Evolutionary conservation across 768 basidiomycete species (phyloP), one percentile per base, ranked within the genome.

Genomic region (Rhizopogon sp.): DNA sequence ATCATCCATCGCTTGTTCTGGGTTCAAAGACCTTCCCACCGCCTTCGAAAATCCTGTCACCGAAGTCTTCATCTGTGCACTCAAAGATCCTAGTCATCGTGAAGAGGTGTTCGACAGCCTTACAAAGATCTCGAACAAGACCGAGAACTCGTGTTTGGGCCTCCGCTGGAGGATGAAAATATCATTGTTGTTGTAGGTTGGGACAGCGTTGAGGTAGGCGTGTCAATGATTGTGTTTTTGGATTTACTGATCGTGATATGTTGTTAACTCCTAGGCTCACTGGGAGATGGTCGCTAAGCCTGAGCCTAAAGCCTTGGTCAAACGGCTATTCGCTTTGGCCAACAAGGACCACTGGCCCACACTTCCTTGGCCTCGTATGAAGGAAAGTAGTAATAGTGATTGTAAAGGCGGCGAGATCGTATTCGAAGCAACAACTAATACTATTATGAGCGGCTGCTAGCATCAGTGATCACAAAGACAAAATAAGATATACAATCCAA

Each of bases 1-100:
- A 2, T 20, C 20, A 20, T 20, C 20, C 20, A 20, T 20, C 20
- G 20, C 20, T 20, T 20, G 1, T 20, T 20, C 20, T 20, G 20
- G 20, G 20, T 20, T 20, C 20, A 20, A 20, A 20, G 55, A n/a
- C 3, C 40, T 43, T 33, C 41, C 59, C 4, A 42, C 54, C 43
- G 63, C 60, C 5, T 29, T 69, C 37, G 43, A 60, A 5, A 45
- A 47, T 10, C 67, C 67, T 17, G 56, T 69, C n/a, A 69, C 67
- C 1, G 54, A 60, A 17, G 54, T 68, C 9, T 3, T 43, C 28
- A 9, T 66, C 17, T 7, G 60, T 35, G 56, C 60, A 1, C 43
- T 68, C 46, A 68, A 70, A n/a, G 40, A 52, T 6, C 55, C 62
- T 1, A 66, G 59, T 51, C 54, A 68, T 39, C 68, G 66, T 5